Evolutionary conservation across 1,139 yeast species (phyloP).

Genomic region (Hemisphaericaspora lyxosophila): DNA sequence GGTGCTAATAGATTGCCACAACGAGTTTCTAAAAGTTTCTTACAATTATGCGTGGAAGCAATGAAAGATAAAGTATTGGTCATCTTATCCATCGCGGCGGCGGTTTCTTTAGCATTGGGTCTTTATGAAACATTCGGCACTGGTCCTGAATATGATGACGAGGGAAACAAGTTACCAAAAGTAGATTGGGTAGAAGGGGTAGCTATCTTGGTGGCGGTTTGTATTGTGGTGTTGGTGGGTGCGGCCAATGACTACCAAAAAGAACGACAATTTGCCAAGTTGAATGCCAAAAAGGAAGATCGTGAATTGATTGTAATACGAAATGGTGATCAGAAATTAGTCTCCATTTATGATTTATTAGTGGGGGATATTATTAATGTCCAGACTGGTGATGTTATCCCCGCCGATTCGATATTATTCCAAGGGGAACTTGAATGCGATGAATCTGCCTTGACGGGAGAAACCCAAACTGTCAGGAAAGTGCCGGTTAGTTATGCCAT

Average conservation of each 20-base stretch:
- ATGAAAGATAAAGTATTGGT: constrained; percentile 89
- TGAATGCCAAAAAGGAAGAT: constrained; percentile 86
- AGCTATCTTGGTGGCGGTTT: constrained; percentile 88
- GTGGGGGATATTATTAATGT: constrained; percentile 84
- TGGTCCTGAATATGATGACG: constrained; percentile 71
- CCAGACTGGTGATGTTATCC: constrained; percentile 93
- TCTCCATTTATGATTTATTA: constrained; percentile 71
- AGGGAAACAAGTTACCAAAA: constrained; percentile 71
- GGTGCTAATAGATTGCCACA: constrained; percentile 76
- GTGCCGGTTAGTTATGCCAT: constrained; percentile 52
- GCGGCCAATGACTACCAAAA: constrained; percentile 95
- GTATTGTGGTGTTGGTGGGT: constrained; percentile 89
- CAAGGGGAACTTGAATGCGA: constrained; percentile 84
- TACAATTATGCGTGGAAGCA: constrained; percentile 74
- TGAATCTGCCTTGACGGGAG: constrained; percentile 93
- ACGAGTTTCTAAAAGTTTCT: constrained; percentile 63
- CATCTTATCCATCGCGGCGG: constrained; percentile 79
- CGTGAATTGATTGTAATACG: constrained; percentile 76
- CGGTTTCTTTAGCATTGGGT: constrained; percentile 86
- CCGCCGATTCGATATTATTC: constrained; percentile 83
- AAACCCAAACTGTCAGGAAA: constrained; percentile 78
- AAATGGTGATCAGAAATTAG: constrained; percentile 63
- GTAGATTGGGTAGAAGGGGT: constrained; percentile 99
- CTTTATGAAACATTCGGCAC: constrained; percentile 90
- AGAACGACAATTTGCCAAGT: constrained; percentile 86